Conservation (phyloP, 257 asterid genomes). For the Nicotiana otophora region DNA sequence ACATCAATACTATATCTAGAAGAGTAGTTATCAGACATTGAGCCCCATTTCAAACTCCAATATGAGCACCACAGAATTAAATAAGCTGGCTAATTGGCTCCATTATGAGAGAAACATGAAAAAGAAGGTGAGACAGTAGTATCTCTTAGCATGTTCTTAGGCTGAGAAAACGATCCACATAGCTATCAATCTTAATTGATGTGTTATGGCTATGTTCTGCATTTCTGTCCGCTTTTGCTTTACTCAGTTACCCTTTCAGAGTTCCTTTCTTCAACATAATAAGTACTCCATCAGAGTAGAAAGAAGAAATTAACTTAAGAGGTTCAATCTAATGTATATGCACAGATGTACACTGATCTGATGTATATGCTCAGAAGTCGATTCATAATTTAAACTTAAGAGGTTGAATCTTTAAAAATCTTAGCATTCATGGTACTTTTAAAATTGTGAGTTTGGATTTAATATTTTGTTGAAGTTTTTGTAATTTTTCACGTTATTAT, state of each 20-base stretch:
- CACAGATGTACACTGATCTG: too few relatives aligned
- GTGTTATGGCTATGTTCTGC: neutral
- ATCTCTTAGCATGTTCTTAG: conserved; percentile 57
- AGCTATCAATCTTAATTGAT: neutral
- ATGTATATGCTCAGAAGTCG: too few relatives aligned
- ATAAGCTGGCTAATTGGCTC: neutral
- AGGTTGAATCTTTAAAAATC: too few relatives aligned
- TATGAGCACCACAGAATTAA: neutral
- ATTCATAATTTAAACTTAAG: too few relatives aligned
- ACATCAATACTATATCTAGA: neutral
- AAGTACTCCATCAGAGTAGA: too few relatives aligned
- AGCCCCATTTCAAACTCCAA: neutral
- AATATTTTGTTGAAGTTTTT: too few relatives aligned
- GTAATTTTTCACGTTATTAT: too few relatives aligned
- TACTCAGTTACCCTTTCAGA: conserved; percentile 4
- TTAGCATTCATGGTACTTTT: too few relatives aligned
- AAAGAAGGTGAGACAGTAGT: neutral
- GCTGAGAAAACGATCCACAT: conserved; percentile 35
- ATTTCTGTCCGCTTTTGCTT: conserved; percentile 21
- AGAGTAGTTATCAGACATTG: neutral
- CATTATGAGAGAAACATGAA: conserved; percentile 6
- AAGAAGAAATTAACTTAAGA: too few relatives aligned
- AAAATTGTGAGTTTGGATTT: too few relatives aligned
- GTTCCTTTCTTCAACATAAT: too few relatives aligned
- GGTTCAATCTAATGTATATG: too few relatives aligned